These are phyloP conservation scores for Keithomyces neogunnii DNA, from an alignment of 2,329 filamentous ascomycete genomes.

Conservation along the genomic window DNA sequence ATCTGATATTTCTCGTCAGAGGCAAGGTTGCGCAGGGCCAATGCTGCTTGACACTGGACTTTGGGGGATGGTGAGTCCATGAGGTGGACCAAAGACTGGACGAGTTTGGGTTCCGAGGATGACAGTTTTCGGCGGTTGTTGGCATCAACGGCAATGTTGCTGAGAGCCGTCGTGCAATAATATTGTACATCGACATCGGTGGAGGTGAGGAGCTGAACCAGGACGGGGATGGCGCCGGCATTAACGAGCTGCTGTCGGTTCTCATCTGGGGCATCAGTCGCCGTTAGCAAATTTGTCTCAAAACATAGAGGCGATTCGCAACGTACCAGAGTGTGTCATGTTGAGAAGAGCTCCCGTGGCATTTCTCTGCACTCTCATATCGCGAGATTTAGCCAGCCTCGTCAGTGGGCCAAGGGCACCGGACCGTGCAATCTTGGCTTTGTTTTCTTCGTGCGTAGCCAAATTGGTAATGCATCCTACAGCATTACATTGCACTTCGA, in stretches of 20 bases:
- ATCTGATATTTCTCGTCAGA: conserved; percentile 99
- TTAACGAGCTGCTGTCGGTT: conserved; percentile 97
- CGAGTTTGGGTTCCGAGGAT: conserved; percentile 80
- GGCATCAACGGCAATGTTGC: conserved; percentile 94
- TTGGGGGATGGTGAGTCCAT: conserved; percentile 98
- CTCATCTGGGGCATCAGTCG: conserved; percentile 56
- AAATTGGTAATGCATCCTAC: conserved; percentile 98
- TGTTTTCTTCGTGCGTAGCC: conserved; percentile 97
- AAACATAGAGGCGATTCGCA: not conserved
- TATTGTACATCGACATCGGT: conserved; percentile 96
- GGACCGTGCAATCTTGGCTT: conserved; percentile 94
- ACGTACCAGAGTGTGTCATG: conserved; percentile 95
- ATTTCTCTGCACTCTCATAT: conserved; percentile 97
- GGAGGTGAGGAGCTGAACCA: conserved; percentile 89
- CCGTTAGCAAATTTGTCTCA: not conserved
- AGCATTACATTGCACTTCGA: conserved; percentile 98
- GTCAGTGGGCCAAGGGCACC: conserved; percentile 88
- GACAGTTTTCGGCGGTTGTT: conserved; percentile 87
- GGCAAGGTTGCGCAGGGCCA: conserved; percentile 88
- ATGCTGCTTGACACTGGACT: conserved; percentile 92
- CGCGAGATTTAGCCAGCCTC: conserved; percentile 87
- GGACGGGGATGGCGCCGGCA: conserved; percentile 92
- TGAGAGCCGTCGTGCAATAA: conserved; percentile 96
- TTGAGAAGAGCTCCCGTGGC: conserved; percentile 93
- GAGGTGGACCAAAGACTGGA: conserved; percentile 86